Conservation (phyloP, 2,329 filamentous ascomycete species). For the Microcyclospora pomicola region DNA sequence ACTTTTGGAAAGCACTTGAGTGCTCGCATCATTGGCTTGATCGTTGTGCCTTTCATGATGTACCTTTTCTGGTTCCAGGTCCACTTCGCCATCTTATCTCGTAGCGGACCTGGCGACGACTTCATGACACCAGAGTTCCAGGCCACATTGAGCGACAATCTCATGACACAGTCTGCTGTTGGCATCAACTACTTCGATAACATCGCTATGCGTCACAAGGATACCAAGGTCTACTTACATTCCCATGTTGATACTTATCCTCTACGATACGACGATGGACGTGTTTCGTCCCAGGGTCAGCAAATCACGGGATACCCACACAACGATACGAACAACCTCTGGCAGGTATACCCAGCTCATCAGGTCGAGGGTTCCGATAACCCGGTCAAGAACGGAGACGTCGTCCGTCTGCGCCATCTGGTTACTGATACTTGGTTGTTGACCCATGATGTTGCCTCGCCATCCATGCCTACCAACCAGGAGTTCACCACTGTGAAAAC, state of each 20-base stretch:
- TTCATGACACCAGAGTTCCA: constrained; percentile 99
- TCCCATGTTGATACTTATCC: constrained; percentile 84
- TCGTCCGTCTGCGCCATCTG: constrained; percentile 74
- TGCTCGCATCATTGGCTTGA: constrained; percentile 72
- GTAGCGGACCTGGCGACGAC: constrained; percentile 88
- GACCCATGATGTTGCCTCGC: constrained; percentile 93
- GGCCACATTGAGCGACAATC: constrained; percentile 88
- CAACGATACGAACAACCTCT: constrained; percentile 98
- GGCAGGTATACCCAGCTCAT: constrained; percentile 70
- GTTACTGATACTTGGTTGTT: constrained; percentile 76
- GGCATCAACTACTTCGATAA: constrained; percentile 81
- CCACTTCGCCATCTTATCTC: constrained; percentile 78
- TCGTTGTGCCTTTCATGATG: constrained; percentile 87
- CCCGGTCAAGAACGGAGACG: constrained; percentile 66
- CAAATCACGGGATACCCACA: constrained; percentile 96
- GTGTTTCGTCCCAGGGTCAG: constrained; percentile 90
- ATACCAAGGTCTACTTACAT: constrained; percentile 92
- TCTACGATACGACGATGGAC: constrained; percentile 89
- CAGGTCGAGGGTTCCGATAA: constrained; percentile 43
- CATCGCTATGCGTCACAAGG: constrained; percentile 85
- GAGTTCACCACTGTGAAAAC: constrained; percentile 77
- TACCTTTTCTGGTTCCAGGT: constrained; percentile 99
- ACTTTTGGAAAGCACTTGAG: constrained; percentile 81
- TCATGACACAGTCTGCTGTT: constrained; percentile 76
- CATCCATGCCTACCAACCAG: constrained; percentile 93